Base-by-base conservation (phyloP, 139 green algal genomes). In the Coelastrella sp. region DNA sequence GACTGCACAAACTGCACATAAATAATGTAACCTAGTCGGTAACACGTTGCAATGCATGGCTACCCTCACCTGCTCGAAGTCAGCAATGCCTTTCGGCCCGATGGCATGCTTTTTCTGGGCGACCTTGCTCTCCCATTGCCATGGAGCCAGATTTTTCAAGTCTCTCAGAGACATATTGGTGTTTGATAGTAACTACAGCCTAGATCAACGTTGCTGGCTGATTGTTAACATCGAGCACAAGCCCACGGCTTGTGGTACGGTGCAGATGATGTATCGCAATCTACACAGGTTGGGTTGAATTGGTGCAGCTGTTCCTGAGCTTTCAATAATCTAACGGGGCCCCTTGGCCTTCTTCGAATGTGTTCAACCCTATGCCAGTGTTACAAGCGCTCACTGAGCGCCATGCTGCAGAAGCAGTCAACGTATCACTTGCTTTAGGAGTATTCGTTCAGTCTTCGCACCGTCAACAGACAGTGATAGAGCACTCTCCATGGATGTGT, bases 71-170 rank as follows among this genome's bases (percentile, higher is more conserved):
- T 74, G 66, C 66, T 74, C 75, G 23, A 69, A 82, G 53, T 82
- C 75, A n/a, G 66, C 50, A 9, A 82, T 38, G 11, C 75, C 75
- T n/a, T 82, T 82, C 2, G 75, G 75, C 7, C 75, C 75, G 53
- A 82, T 63, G 35, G 51, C 38, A 59, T 82, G 75, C 53, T 82
- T 82, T 35, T 71, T 82, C 25, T 45, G 30, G 2, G 71, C 71
- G 6, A 66, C 30, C 53, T 82, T 51, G 35, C 35, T 53, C 23
- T 82, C 75, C 75, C 75, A 82, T 35, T 71, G 53, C 75, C 75
- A 82, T 11, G 75, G 75, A n/a, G 75, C 75, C 2, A 82, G 75
- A 23, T 38, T 37, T 34, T 82, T 82, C 0, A 82, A 25, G 4
- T 82, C 75, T 15, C 30, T 43, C 9, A 82, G 35, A 13, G 75